A percentile compares a stretch with the other conserved stretches of the same genome.
These are phyloP conservation scores for Colletotrichum tamarilloi DNA, from an alignment of 2,329 filamentous ascomycete species.

Conservation along the genomic window DNA sequence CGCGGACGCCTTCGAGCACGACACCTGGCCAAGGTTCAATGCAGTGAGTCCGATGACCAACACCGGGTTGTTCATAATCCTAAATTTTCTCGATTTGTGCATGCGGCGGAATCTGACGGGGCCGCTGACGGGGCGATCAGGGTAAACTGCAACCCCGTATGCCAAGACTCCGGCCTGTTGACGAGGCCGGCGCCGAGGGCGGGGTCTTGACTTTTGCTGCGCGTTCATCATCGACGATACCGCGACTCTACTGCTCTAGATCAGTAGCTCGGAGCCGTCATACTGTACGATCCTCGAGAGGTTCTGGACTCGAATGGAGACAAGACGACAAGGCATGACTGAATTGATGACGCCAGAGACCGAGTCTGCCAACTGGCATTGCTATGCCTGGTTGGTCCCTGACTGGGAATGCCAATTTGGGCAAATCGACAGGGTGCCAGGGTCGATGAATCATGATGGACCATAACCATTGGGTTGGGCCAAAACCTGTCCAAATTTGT, in stretches of 20 bases:
- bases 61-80: neutral
- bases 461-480: neutral
- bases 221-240: neutral
- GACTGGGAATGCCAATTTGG: constrained; percentile 8
- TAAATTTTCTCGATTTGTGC: constrained; percentile 6
- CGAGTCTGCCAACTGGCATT: constrained; percentile 13
- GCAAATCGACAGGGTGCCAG: constrained; percentile 24
- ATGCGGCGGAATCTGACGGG: constrained; percentile 22
- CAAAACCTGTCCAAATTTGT: constrained; percentile 5
- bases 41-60: neutral
- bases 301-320: constrained; percentile 8
- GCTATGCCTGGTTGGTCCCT: constrained; percentile 21
- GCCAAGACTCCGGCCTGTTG: constrained; percentile 17
- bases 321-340: constrained; percentile 21
- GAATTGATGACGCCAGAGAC: constrained; percentile 27
- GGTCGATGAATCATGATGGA: constrained; percentile 32
- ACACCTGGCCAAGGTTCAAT: neutral
- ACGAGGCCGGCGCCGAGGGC: constrained; percentile 27
- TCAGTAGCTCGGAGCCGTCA: neutral
- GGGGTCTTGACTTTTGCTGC: constrained; percentile 8
- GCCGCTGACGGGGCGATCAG: constrained; percentile 20
- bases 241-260: neutral
- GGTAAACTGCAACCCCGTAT: constrained; percentile 4
- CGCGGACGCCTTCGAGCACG: neutral
- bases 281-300: neutral